A percentile compares a stretch with the other conserved stretches of the same genome.
phyloP scores from a whole-genome alignment of 257 asterid genomes.

The Avicennia marina region DNA sequence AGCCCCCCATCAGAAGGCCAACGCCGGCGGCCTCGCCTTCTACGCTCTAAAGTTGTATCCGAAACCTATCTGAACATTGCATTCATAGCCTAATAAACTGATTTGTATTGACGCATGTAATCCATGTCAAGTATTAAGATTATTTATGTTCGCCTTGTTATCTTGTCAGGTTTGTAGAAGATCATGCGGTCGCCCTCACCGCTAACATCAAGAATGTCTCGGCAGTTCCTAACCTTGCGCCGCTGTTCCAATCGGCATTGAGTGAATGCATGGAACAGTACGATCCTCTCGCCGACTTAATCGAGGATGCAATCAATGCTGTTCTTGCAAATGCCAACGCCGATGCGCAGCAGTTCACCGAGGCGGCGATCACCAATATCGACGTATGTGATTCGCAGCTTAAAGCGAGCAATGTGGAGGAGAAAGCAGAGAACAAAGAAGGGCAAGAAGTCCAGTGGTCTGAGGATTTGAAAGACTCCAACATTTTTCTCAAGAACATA shows the following conservation, averaged over 20 bases:
- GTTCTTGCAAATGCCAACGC: slow-evolving; percentile 3
- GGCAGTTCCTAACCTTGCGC: slow-evolving; percentile 12
- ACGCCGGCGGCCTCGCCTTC: slow-evolving; percentile 29
- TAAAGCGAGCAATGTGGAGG: slow-evolving; percentile 12
- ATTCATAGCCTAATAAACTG: too few species aligned
- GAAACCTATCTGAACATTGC: too few species aligned
- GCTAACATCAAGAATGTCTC: slow-evolving; percentile 1
- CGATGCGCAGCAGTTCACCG: slow-evolving; percentile 32
- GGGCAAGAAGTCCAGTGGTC: slow-evolving; percentile 9
- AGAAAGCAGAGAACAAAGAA: slow-evolving; percentile 4
- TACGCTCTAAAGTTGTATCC: slow-evolving; percentile 42
- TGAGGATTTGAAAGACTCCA: slow-evolving; percentile 15
- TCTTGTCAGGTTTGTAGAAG: slow-evolving; percentile 25
- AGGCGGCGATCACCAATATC: slow-evolving; percentile 32
- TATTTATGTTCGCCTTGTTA: neutral
- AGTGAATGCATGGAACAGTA: slow-evolving; percentile 48
- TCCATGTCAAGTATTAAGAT: neutral
- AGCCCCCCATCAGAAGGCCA: slow-evolving; percentile 22
- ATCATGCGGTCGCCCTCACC: slow-evolving; percentile 29
- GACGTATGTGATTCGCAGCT: slow-evolving; percentile 29
- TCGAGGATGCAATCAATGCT: slow-evolving; percentile 40
- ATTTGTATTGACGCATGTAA: too few species aligned
- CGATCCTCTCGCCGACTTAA: slow-evolving; percentile 42
- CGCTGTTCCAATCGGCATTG: slow-evolving; percentile 40
- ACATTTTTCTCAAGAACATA: slow-evolving; percentile 14